Conservation (phyloP, 139 green algal genomes). For the Desmodesmus armatus region DNA sequence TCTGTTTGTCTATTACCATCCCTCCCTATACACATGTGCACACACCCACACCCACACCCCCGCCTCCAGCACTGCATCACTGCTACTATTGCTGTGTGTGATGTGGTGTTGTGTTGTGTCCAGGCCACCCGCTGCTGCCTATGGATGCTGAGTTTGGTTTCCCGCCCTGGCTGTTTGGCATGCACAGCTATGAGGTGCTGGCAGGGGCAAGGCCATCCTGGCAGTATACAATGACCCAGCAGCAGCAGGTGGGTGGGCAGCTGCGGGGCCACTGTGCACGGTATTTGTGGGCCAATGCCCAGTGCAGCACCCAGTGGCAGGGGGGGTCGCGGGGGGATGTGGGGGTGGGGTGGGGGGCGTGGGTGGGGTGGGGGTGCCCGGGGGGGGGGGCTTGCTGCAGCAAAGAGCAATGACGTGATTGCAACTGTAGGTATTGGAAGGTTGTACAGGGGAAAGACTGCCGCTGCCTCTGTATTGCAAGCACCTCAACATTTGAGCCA, state of each 20-base stretch:
- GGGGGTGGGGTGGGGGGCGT: too few relatives aligned
- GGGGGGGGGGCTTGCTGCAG: too few relatives aligned
- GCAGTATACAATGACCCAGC: conserved; percentile 56
- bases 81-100: not conserved
- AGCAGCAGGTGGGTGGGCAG: conserved; percentile 5
- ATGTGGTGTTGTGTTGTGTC: not conserved
- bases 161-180: conserved; percentile 76
- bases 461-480: not conserved
- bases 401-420: too few relatives aligned
- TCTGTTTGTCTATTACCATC: too few relatives aligned
- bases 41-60: too few relatives aligned
- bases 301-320: not conserved
- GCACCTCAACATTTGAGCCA: not conserved
- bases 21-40: too few relatives aligned
- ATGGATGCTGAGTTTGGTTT: conserved; percentile 69
- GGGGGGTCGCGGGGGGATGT: too few relatives aligned
- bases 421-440: too few relatives aligned
- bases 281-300: not conserved
- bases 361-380: too few relatives aligned
- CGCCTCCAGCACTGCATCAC: not conserved
- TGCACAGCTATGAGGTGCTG: conserved; percentile 56
- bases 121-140: conserved; percentile 55
- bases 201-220: conserved; percentile 51
- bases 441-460: too few relatives aligned
- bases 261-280: not conserved